These are phyloP conservation scores for Suhomyces canberraensis DNA, from an alignment of 805 yeast species.

Conservation along the genomic window DNA sequence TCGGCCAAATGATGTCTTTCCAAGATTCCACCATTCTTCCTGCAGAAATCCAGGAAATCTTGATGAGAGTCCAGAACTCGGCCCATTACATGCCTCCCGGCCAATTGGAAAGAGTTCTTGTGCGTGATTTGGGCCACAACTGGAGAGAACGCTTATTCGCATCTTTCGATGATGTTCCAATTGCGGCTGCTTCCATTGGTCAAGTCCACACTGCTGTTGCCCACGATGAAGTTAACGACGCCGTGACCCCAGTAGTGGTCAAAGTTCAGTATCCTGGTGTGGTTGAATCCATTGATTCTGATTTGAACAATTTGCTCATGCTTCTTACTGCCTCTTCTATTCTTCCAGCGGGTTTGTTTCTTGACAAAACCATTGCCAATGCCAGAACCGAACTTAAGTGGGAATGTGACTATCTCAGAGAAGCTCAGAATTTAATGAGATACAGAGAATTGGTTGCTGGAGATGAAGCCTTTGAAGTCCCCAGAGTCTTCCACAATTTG, in stretches of 20 bases:
- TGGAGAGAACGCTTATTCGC: constrained; percentile 73
- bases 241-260: constrained; percentile 77
- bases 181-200: constrained; percentile 97
- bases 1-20: constrained; percentile 96
- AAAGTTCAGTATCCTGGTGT: constrained; percentile 98
- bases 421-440: constrained; percentile 70
- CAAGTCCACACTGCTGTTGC: constrained; percentile 89
- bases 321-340: constrained; percentile 81
- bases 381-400: constrained; percentile 92
- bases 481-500: constrained; percentile 70
- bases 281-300: constrained; percentile 88
- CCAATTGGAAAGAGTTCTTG: constrained; percentile 76
- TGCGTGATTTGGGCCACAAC: constrained; percentile 65
- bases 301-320: constrained; percentile 79
- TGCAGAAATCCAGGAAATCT: constrained; percentile 73
- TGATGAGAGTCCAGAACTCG: constrained; percentile 83
- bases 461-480: constrained; percentile 70
- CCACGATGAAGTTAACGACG: constrained; percentile 53
- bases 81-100: constrained; percentile 97
- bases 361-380: constrained; percentile 88
- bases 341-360: constrained; percentile 85
- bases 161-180: constrained; percentile 79
- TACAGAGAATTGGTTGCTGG: constrained; percentile 55
- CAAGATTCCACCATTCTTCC: constrained; percentile 89
- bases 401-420: constrained; percentile 96